phyloP scores from a whole-genome alignment of 352 stramenopile genomes.

The Pythium pyrilobum region DNA sequence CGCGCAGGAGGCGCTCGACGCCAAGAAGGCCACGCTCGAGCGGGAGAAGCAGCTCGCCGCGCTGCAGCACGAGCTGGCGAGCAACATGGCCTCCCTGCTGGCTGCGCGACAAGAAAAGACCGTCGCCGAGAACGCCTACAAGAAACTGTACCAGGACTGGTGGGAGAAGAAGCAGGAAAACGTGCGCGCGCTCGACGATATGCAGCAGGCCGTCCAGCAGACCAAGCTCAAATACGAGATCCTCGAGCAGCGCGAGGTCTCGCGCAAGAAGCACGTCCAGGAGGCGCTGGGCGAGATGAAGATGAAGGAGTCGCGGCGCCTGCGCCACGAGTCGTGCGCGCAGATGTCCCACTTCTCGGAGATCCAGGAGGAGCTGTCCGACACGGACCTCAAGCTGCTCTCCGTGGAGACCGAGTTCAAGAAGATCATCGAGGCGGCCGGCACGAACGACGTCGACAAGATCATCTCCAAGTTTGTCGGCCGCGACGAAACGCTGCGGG shows the following conservation, averaged over 20 bases:
- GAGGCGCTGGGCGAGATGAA: conserved; percentile 67
- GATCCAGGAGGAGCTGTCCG: conserved; percentile 71
- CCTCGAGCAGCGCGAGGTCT: conserved; percentile 68
- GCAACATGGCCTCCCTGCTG: conserved; percentile 43
- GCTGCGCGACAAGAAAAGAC: conserved; percentile 70
- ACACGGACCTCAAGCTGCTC: conserved; percentile 64
- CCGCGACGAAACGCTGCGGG: conserved; percentile 63
- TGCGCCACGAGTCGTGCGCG: conserved; percentile 68
- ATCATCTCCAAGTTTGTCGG: conserved; percentile 74
- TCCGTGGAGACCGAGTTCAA: conserved; percentile 67
- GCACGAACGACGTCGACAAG: conserved; percentile 76
- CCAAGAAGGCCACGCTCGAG: conserved; percentile 60
- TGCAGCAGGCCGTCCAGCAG: conserved; percentile 71
- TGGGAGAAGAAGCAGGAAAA: conserved; percentile 75
- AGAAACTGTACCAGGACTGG: conserved; percentile 58
- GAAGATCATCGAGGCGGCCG: conserved; percentile 68
- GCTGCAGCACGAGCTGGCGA: conserved; percentile 54
- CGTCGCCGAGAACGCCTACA: conserved; percentile 50
- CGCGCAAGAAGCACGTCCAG: conserved; percentile 66
- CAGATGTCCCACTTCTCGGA: conserved; percentile 78
- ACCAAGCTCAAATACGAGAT: conserved; percentile 72
- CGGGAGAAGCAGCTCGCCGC: conserved; percentile 56
- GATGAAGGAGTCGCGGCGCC: conserved; percentile 53
- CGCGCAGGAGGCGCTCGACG: conserved; percentile 42
- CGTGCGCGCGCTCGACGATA: conserved; percentile 60